These are phyloP conservation scores for Paramecium biaurelia DNA, from an alignment of 73 alveolate genomes.

Conservation along the genomic window DNA sequence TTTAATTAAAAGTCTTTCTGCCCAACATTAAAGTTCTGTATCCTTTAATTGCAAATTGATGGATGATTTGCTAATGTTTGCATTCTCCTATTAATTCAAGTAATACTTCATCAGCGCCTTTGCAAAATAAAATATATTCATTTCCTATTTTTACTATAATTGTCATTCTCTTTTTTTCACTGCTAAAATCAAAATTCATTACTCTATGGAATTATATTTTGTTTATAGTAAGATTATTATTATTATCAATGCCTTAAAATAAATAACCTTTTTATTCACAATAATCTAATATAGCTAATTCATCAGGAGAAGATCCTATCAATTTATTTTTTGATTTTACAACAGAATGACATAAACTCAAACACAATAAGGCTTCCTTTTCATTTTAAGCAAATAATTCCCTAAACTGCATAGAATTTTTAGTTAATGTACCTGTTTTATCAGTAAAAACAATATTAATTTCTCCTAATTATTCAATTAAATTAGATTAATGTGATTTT, in stretches of 20 bases:
- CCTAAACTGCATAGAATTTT: conserved; percentile 79
- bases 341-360: conserved; percentile 68
- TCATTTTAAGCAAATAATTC: conserved; percentile 38
- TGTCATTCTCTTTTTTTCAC: conserved; percentile 82
- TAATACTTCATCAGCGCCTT: conserved; percentile 91
- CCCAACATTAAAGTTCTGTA: conserved; percentile 73
- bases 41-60: conserved; percentile 55
- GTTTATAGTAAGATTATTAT: conserved; percentile 65
- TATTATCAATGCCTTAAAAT: conserved; percentile 71
- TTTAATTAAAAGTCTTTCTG: conserved; percentile 62
- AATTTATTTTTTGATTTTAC: conserved; percentile 62
- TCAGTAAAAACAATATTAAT: conserved; percentile 92
- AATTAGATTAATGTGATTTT: conserved; percentile 79
- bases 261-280: conserved; percentile 71
- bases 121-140: conserved; percentile 81
- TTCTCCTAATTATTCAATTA: conserved; percentile 94
- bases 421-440: conserved; percentile 97
- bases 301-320: conserved; percentile 82
- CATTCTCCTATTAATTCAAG: conserved; percentile 63
- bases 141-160: conserved; percentile 68
- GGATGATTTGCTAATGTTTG: background rate
- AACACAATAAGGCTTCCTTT: conserved; percentile 67
- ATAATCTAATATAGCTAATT: conserved; percentile 73
- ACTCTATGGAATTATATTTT: conserved; percentile 40
- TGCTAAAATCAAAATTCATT: conserved; percentile 65